Evolutionary conservation across 2,329 filamentous ascomycete species (phyloP), one percentile per base, ranked within the genome.

Genomic region (Diaporthe sp.): DNA sequence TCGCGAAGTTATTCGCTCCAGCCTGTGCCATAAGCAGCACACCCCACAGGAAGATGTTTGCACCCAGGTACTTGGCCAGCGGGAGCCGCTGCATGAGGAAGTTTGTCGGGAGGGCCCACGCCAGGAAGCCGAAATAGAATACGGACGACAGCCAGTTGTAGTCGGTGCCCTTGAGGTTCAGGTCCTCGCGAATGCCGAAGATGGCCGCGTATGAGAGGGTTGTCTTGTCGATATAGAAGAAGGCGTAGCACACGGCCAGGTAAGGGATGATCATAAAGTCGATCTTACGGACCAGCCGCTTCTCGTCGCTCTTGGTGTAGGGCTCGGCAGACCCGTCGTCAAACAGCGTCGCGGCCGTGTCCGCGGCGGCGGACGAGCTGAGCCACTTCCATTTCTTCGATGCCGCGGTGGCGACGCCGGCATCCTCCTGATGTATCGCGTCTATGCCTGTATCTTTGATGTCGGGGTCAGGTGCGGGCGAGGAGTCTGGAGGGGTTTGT

Each of bases 191-290:
- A 76, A 94, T 89, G 1, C 91, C 91, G 75, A 93, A 92, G 68
- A 93, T 90, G 28, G 92, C 91, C 0, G 92, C 91, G 78, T 92
- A 93, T 1, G 88, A 90, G 42, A 91, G 82, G 0, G 88, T 91
- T 0, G 90, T 91, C 84, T 91, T 82, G 78, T 82, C 80, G 44
- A 82, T 78, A 39, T 82, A 80, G 61, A 75, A 75, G 68, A 76
- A 75, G 37, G 73, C 75, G 31, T 76, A 76, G 34, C 73, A 76
- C 25, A 76, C 73, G 44, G 75, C 39, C 25, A 76, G 65, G 51
- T 72, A 76, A 1, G 76, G 76, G 37, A 77, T 67, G 44, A 77
- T 75, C 49, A 71, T 76, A 22, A 76, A 61, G n/a, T 77, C 76
- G 42, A 77, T 73, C 65, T 76, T 77, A 63, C 74, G 76, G 15